Evolutionary conservation across 257 asterid genomes (phyloP).

Genomic region (Fraxinus cuspidata): DNA sequence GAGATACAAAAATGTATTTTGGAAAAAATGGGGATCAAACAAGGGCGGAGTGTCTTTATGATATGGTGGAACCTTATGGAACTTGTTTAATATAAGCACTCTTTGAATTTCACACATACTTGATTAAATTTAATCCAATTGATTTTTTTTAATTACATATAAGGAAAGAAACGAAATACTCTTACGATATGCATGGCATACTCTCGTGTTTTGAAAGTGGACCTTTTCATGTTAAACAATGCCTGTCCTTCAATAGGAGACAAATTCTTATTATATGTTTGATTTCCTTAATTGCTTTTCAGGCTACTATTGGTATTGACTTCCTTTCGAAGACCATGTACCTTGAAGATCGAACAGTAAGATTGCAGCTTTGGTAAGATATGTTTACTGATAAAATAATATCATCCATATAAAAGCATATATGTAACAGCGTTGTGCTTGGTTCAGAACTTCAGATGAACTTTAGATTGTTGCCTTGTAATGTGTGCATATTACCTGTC

Average conservation of each 20-base stretch:
- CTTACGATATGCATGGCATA: background rate
- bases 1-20: too few relatives aligned
- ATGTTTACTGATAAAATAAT: slow-evolving; percentile 23
- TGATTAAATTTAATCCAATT: background rate
- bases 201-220: background rate
- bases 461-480: background rate
- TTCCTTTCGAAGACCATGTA: slow-evolving; percentile 94
- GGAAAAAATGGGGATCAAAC: too few relatives aligned
- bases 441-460: background rate
- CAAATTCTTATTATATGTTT: background rate
- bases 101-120: background rate
- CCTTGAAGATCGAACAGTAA: slow-evolving; percentile 93
- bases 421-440: background rate
- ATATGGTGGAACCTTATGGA: background rate
- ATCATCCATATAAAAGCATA: background rate
- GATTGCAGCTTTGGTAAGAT: slow-evolving; percentile 90
- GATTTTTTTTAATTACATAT: background rate
- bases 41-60: too few relatives aligned
- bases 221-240: background rate
- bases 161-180: background rate
- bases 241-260: too few relatives aligned
- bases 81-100: background rate
- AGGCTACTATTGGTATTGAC: slow-evolving; percentile 98
- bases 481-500: background rate
- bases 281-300: slow-evolving; percentile 31